Percentiles rank a stretch among this genome's conserved stretches.
phyloP scores from a whole-genome alignment of 345 rosid genomes.

The Linum usitatissimum region DNA sequence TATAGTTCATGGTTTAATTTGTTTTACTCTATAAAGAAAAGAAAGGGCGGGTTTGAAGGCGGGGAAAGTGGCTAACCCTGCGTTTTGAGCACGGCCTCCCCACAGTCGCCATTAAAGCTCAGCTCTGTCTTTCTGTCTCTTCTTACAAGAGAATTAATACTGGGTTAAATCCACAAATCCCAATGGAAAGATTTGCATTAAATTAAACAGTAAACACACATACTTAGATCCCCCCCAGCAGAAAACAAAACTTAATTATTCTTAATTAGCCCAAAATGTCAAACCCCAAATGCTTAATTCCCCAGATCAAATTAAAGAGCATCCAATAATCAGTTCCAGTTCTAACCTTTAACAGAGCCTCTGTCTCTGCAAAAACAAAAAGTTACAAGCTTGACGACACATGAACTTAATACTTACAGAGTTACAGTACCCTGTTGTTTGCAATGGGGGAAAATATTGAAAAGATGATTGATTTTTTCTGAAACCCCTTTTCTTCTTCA shows the following conservation, averaged over 20 bases:
- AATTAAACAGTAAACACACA: too few relatives aligned
- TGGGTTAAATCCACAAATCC: neutral
- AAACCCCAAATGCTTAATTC: neutral
- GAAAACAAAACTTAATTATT: neutral
- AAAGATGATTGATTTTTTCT: too few relatives aligned
- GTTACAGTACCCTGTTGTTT: neutral
- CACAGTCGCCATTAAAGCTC: neutral
- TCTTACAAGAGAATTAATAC: neutral
- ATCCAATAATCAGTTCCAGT: neutral
- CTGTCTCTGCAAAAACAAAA: too few relatives aligned
- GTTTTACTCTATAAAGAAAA: too few relatives aligned
- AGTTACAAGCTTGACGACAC: neutral
- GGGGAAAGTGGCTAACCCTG: slow-evolving; percentile 39
- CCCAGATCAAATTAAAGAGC: neutral
- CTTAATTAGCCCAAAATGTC: neutral
- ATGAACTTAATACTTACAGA: neutral
- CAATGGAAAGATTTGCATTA: neutral
- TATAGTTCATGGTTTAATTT: too few relatives aligned
- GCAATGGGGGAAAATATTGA: neutral
- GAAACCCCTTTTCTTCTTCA: slow-evolving; percentile 31
- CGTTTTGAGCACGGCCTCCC: slow-evolving; percentile 40
- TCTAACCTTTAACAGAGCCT: too few relatives aligned
- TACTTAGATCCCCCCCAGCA: neutral
- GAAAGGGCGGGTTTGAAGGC: slow-evolving; percentile 48
- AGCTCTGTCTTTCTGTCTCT: too few relatives aligned